Base-by-base conservation (phyloP, 345 rosid genomes). In the Raphanus raphanistrum region DNA sequence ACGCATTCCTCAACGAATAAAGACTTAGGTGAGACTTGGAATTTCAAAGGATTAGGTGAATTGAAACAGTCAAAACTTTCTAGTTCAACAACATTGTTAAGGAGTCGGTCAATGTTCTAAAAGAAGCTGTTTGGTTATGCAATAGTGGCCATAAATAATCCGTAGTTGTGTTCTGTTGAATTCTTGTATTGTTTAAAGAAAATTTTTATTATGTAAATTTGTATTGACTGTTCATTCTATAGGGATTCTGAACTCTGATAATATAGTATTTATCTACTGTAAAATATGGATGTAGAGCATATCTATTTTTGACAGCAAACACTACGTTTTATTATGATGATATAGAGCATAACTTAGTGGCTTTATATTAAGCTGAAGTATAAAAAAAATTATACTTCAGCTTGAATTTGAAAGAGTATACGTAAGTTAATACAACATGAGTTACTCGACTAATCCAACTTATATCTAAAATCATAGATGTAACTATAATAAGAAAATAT, bases 51-150 rank as follows among this genome's bases (percentile, higher is more conserved):
- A 26, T 28, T 36, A 17, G 6, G 54, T 73, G 10, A 9, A n/a
- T 1, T 54, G 41, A 33, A 69, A 68, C 69, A 61, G 74, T 35
- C 75, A 50, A 55, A 35, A 50, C 70, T 45, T 45, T 43, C 15
- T 43, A 35, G 79, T 67, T 75, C 62, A 67, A 75, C 62, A 36
- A 26, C 12, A 27, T 11, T 69, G 10, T 32, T 5, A 69, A 1
- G 13, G 12, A 26, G 57, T 28, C 31, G 3, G 31, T 13, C 33
- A 1, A 26, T 13, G 15, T 43, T 41, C 13, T 13, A 25, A 25
- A n/a, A 25, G 33, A 66, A 59, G 16, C 8, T 27, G 63, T 59
- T 59, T 12, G 4, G 35, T 60, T 60, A 25, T 57, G 62, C 31
- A 17, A 8, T 21, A 25, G 6, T 25, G 6, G 1, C 15, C 15